Conservation (phyloP, 75 land plant species). For the Larix kaempferi region DNA sequence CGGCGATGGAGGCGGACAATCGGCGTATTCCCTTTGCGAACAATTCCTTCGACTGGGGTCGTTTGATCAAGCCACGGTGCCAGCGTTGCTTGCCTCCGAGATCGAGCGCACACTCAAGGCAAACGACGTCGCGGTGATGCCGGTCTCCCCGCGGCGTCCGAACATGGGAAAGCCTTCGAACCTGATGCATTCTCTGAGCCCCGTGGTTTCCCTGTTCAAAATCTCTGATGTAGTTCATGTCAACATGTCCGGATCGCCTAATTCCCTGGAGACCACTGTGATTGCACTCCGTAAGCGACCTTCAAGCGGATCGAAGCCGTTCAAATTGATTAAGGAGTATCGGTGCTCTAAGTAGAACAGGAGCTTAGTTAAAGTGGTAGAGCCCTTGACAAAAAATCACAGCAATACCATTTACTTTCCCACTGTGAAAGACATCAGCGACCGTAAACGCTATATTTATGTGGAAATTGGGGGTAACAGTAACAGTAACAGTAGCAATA, state of each 20-base stretch:
- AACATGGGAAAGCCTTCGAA: background rate
- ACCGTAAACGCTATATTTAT: background rate
- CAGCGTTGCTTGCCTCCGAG: slow-evolving; percentile 15
- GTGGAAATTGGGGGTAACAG: background rate
- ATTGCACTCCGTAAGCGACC: background rate
- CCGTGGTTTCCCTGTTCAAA: background rate
- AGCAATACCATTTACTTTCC: background rate
- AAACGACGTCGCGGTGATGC: slow-evolving; percentile 4
- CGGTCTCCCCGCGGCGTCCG: background rate
- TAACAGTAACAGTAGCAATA: background rate
- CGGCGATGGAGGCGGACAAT: background rate
- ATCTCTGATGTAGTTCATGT: background rate
- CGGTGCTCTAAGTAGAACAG: background rate
- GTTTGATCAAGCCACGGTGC: slow-evolving; percentile 8
- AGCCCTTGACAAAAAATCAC: background rate
- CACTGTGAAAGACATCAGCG: background rate
- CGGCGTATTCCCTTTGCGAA: background rate
- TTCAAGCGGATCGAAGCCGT: too few relatives aligned
- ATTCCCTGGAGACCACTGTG: background rate
- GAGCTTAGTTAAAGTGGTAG: background rate
- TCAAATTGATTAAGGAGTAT: too few relatives aligned
- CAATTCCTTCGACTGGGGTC: slow-evolving; percentile 9
- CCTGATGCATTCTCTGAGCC: background rate
- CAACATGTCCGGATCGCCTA: background rate
- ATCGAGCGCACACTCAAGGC: slow-evolving; percentile 16